Evolutionary conservation across 768 basidiomycete species (phyloP), one percentile per base, ranked within the genome.

Genomic region (Pulveroboletus sp.): DNA sequence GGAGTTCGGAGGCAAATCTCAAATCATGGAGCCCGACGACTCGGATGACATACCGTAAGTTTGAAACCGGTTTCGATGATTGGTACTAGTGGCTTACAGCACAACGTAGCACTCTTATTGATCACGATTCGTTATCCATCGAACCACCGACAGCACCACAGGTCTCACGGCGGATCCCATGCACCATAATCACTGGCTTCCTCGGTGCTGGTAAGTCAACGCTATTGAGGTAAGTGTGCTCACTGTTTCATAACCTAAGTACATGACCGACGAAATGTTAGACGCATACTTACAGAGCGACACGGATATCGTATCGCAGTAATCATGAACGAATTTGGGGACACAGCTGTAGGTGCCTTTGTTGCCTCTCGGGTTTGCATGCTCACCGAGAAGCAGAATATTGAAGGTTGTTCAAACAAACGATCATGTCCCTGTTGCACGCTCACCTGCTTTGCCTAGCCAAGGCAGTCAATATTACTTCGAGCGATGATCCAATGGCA

Each of bases 321-420:
- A 19, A 96, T 95, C 55, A 93, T 96, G 91, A 96, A 95, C 62
- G 93, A 94, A 68, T 98, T 98, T 64, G 95, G 93, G 9, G 93
- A 96, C 64, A 93, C 93, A 17, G 90, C 91, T 59, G 89, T 90
- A 60, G 62, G 83, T 73, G 31, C 34, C 37, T 34, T 35, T 42
- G 31, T 47, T 31, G 27, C 27, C 16, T 30, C 40, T 53, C 50
- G 20, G 47, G 20, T 41, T 44, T 55, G 38, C 62, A 57, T 31
- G 58, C 62, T 56, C 43, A 63, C 38, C 48, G 43, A 19, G 16
- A 19, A 23, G 9, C 59, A 90, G 88, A 95, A 93, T 62, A 96
- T 97, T 47, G 94, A 97, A 82, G 83, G 94, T 93, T 43, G 50
- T 73, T 61, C 39, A 20, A 31, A 54, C 20, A 4, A 19, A 23